These are phyloP conservation scores for Aspergillus thermomutatus DNA, from an alignment of 2,329 filamentous ascomycete genomes.

Conservation along the genomic window DNA sequence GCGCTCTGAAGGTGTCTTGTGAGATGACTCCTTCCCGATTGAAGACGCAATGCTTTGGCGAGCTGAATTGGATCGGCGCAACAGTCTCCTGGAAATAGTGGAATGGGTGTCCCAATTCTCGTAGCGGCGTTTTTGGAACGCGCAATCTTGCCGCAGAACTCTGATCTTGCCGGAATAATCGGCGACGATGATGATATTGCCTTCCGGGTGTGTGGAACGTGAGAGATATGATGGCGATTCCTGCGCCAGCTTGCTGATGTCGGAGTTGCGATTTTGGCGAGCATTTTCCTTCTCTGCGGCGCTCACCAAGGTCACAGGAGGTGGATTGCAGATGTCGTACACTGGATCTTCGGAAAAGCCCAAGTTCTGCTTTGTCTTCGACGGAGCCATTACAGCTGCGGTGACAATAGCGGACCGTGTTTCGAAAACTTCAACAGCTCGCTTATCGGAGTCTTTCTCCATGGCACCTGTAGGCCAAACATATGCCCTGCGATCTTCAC, in stretches of 20 bases:
- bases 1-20: conserved; percentile 62
- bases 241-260: conserved; percentile 48
- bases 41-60: conserved; percentile 50
- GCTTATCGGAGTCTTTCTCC: conserved; percentile 72
- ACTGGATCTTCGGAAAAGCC: conserved; percentile 82
- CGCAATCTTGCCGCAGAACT: conserved; percentile 93
- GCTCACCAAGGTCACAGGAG: conserved; percentile 77
- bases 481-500: conserved; percentile 85
- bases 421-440: conserved; percentile 83
- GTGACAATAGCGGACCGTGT: conserved; percentile 87
- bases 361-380: conserved; percentile 71
- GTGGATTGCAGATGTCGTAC: conserved; percentile 95
- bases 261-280: conserved; percentile 22
- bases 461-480: conserved; percentile 72
- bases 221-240: conserved; percentile 75
- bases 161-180: conserved; percentile 88
- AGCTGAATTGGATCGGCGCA: conserved; percentile 54
- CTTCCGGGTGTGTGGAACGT: conserved; percentile 70
- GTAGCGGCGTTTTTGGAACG: conserved; percentile 70
- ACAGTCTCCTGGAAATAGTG: conserved; percentile 67
- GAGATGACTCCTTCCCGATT: conserved; percentile 42
- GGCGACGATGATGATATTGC: conserved; percentile 88
- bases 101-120: conserved; percentile 77
- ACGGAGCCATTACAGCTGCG: conserved; percentile 80
- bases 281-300: conserved; percentile 39